Percentiles rank a stretch among this genome's conserved stretches.
Evolutionary conservation across 2,329 filamentous ascomycete genomes (phyloP).

Genomic region (Cladosporium sp.): DNA sequence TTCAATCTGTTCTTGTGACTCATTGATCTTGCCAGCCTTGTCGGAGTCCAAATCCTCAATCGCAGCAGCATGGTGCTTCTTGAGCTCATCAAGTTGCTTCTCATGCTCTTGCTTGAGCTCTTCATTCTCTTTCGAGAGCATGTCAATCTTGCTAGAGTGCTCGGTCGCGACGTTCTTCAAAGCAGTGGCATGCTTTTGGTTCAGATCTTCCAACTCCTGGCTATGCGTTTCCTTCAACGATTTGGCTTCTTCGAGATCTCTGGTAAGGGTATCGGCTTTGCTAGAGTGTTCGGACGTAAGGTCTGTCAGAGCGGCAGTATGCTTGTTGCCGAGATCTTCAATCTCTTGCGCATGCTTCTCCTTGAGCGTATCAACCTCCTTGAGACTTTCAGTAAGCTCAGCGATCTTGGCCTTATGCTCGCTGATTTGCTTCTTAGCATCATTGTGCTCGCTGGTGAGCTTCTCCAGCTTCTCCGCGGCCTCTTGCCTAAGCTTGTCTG

Average conservation of each 20-base stretch:
- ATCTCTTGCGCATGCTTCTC: not conserved
- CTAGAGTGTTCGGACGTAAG: not conserved
- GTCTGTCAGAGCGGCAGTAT: not conserved
- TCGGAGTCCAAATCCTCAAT: constrained; percentile 14
- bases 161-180: not conserved
- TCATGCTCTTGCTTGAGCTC: constrained; percentile 10
- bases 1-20: constrained; percentile 12
- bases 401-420: constrained; percentile 8
- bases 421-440: not conserved
- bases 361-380: constrained; percentile 14
- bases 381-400: constrained; percentile 1
- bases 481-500: not conserved
- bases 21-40: not conserved
- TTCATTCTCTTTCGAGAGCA: not conserved
- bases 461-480: not conserved
- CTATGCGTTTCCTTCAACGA: constrained; percentile 2
- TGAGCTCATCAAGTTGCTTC: constrained; percentile 8
- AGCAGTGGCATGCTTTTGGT: constrained; percentile 12
- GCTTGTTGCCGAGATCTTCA: not conserved
- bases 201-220: not conserved
- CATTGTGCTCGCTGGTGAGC: not conserved
- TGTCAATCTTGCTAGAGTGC: constrained; percentile 7
- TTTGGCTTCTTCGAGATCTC: constrained; percentile 13
- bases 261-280: constrained; percentile 8
- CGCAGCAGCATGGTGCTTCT: constrained; percentile 13